Evolutionary conservation across 2,329 filamentous ascomycete genomes (phyloP), one percentile per base, ranked within the genome.

Genomic region (Zymoseptoria crescenta): DNA sequence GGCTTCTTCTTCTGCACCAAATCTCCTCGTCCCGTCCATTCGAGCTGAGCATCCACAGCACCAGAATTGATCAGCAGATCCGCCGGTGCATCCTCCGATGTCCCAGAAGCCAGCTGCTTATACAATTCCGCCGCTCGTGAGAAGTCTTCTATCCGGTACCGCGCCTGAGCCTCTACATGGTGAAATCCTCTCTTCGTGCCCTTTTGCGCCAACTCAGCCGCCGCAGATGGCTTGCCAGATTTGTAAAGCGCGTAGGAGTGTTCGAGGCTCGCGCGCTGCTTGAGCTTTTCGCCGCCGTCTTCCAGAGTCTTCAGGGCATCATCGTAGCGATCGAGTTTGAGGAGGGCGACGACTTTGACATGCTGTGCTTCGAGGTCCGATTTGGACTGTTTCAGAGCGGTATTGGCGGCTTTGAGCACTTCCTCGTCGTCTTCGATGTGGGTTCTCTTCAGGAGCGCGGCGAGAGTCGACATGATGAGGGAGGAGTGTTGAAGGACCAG

Each of bases 181-280:
- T 75, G 77, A 61, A 80, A 77, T 45, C 82, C 83, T 66, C 83
- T 76, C 57, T 69, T 62, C 80, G 49, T 28, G 51, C 51, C 24
- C 21, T 52, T 27, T 52, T 52, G 51, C 13, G 51, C 49, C 28
- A 83, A 70, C 28, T 79, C 73, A 27, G 81, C 79, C 20, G 89
- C 89, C 58, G 87, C 85, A 20, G 81, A 77, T 1, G 90, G 80
- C 64, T 85, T 80, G 24, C 88, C 88, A 0, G 83, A 82, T 77
- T 92, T 94, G 76, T 94, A 95, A 20, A 92, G 80, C n/a, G 88
- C 87, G 76, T 95, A 95, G 1, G 87, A 83, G 71, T 86, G 86
- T 73, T 92, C 89, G 50, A 92, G 79, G 16, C 75, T 69, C 65
- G 86, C 89, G 59, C 75, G 75, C 48, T 81, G 76, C 70, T 86